Conservation (phyloP, 1,139 yeast species). For the Pichiaceae sp. region DNA sequence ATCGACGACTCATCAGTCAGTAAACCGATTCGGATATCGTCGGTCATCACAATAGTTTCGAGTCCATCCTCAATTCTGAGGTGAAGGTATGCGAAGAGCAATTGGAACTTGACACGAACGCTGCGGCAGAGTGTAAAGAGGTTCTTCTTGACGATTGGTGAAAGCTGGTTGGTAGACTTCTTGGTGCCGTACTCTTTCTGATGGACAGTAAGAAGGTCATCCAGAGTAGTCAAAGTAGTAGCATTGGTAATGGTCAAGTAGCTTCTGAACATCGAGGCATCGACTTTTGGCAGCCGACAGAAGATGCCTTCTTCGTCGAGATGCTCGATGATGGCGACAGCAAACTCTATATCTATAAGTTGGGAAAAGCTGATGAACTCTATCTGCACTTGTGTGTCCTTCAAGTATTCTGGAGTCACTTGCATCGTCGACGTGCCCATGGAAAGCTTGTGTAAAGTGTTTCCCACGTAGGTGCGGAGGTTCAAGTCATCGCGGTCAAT, state of each 20-base stretch:
- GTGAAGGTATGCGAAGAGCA: slow-evolving; percentile 12
- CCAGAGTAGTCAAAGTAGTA: slow-evolving; percentile 5
- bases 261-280: slow-evolving; percentile 10
- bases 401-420: slow-evolving; percentile 1
- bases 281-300: neutral
- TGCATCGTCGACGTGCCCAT: slow-evolving; percentile 7
- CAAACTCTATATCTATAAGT: slow-evolving; percentile 6
- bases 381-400: slow-evolving; percentile 5
- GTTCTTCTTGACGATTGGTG: slow-evolving; percentile 1
- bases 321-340: slow-evolving; percentile 5
- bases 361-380: slow-evolving; percentile 12
- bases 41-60: slow-evolving; percentile 9
- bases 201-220: slow-evolving; percentile 6
- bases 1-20: slow-evolving; percentile 10
- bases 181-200: neutral
- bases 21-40: slow-evolving; percentile 20
- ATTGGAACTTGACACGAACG: slow-evolving; percentile 15
- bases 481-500: neutral
- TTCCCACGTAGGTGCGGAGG: neutral
- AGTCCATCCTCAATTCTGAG: slow-evolving; percentile 11
- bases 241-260: slow-evolving; percentile 10
- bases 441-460: slow-evolving; percentile 8
- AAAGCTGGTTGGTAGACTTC: neutral
- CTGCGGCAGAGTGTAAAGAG: slow-evolving; percentile 14
- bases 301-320: slow-evolving; percentile 5